These are phyloP conservation scores for Trifolium repens DNA, from an alignment of 306 rosid genomes.

Conservation along the genomic window DNA sequence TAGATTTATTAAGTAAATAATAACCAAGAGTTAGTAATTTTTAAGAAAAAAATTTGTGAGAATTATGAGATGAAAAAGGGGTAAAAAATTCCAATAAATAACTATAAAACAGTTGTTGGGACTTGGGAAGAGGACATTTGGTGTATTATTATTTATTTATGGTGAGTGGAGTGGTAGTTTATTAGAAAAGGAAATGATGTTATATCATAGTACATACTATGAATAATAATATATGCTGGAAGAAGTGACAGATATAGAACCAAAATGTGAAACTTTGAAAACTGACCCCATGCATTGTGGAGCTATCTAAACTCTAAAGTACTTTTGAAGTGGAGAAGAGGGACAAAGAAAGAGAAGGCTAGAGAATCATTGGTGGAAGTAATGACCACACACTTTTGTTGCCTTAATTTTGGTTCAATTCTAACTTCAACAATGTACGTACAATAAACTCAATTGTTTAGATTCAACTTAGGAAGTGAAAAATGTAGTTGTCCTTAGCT, in stretches of 20 bases:
- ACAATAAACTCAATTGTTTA: conserved; percentile 24
- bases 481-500: conserved; percentile 17
- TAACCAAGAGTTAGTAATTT: no score
- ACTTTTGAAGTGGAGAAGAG: conserved; percentile 43
- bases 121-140: conserved; percentile 43
- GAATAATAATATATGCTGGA: conserved; percentile 45
- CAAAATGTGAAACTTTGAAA: conserved; percentile 55
- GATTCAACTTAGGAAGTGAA: conserved; percentile 33
- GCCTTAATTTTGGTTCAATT: conserved; percentile 38
- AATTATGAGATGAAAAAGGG: not conserved
- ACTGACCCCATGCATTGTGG: conserved; percentile 56
- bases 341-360: conserved; percentile 32
- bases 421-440: conserved; percentile 36
- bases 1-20: no score
- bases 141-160: conserved; percentile 43
- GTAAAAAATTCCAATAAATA: conserved; percentile 10
- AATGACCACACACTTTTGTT: conserved; percentile 35
- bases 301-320: conserved; percentile 58
- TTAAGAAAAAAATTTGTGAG: not conserved
- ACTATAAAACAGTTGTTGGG: conserved; percentile 36
- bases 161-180: conserved; percentile 53
- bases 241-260: conserved; percentile 54
- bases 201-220: conserved; percentile 39
- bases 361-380: conserved; percentile 56
- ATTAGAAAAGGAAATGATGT: conserved; percentile 47